These are phyloP conservation scores for Lipomyces orientalis DNA, from an alignment of 805 yeast genomes.

Conservation along the genomic window DNA sequence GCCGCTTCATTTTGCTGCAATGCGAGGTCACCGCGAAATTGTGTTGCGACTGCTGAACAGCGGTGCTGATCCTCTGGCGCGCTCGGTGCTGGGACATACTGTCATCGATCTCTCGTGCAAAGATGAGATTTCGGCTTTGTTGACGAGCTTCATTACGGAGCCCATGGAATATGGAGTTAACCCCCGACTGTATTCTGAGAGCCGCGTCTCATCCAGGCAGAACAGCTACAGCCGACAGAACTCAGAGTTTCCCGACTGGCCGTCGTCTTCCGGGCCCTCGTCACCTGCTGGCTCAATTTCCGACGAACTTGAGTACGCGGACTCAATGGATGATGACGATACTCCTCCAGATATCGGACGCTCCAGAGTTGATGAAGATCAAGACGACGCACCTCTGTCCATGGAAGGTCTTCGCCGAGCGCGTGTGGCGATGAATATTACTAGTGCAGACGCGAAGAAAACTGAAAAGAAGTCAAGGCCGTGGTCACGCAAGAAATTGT, in stretches of 20 bases:
- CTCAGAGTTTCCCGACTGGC: conserved; percentile 35
- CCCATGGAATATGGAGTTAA: neutral
- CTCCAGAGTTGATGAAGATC: neutral
- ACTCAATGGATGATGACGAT: conserved; percentile 14
- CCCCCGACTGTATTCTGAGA: neutral
- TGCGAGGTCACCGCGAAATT: conserved; percentile 72
- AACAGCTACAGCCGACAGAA: neutral
- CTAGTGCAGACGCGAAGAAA: conserved; percentile 9
- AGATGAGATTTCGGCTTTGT: conserved; percentile 13
- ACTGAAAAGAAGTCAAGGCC: conserved; percentile 15
- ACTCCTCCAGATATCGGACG: neutral
- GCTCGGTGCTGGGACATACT: conserved; percentile 55
- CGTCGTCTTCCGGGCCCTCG: conserved; percentile 35
- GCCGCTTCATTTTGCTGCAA: conserved; percentile 85
- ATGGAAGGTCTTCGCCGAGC: conserved; percentile 11
- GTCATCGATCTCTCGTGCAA: conserved; percentile 40
- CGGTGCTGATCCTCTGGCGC: conserved; percentile 62
- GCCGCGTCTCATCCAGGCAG: conserved; percentile 7
- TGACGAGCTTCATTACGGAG: conserved; percentile 6
- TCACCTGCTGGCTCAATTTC: conserved; percentile 32
- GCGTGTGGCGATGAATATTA: neutral
- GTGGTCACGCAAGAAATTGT: conserved; percentile 20
- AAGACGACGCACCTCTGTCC: conserved; percentile 16
- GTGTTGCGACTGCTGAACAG: conserved; percentile 66
- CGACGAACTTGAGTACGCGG: conserved; percentile 21